Percentiles rank a stretch among this genome's conserved stretches.
Evolutionary conservation across 164 flowering plant species (phyloP).

Genomic region (Vitis rupestris): DNA sequence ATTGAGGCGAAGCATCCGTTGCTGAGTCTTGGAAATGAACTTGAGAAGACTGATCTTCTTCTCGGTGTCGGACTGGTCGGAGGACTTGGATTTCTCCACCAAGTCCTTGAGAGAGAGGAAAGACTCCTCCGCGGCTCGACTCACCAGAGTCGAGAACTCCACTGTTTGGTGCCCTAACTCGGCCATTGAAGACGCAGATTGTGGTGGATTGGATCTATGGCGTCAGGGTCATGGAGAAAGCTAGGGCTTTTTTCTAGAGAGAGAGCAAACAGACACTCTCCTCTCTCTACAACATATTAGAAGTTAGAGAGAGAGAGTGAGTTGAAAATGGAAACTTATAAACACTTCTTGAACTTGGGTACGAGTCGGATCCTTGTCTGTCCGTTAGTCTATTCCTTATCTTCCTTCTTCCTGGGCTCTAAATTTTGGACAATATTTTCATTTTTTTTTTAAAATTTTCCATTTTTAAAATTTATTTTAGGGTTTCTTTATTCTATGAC

Average conservation of each 20-base stretch:
- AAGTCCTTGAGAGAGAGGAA: slow-evolving; percentile 73
- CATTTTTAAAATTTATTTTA: no score
- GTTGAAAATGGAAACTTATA: no score
- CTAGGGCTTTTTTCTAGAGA: slow-evolving; percentile 13
- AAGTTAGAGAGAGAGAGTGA: no score
- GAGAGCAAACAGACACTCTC: no score
- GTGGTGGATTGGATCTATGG: slow-evolving; percentile 5
- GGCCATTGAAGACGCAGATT: slow-evolving; percentile 46
- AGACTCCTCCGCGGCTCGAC: slow-evolving; percentile 86
- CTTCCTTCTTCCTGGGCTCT: no score
- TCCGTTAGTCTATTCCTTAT: no score
- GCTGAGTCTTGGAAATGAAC: slow-evolving; percentile 81
- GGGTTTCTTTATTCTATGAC: no score
- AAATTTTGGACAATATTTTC: no score
- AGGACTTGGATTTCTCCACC: slow-evolving; percentile 67
- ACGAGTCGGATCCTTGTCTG: no score
- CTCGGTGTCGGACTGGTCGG: slow-evolving; percentile 72
- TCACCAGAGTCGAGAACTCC: slow-evolving; percentile 75
- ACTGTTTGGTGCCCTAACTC: slow-evolving; percentile 90
- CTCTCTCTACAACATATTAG: no score
- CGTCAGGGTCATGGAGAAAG: slow-evolving; percentile 1
- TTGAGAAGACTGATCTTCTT: slow-evolving; percentile 84
- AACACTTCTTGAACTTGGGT: no score
- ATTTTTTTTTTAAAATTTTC: no score
- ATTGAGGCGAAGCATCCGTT: slow-evolving; percentile 93